Percentiles rank a stretch among this genome's conserved stretches.
Evolutionary conservation across 148 eudicot species (phyloP).

Genomic region (Linanthus parryae): DNA sequence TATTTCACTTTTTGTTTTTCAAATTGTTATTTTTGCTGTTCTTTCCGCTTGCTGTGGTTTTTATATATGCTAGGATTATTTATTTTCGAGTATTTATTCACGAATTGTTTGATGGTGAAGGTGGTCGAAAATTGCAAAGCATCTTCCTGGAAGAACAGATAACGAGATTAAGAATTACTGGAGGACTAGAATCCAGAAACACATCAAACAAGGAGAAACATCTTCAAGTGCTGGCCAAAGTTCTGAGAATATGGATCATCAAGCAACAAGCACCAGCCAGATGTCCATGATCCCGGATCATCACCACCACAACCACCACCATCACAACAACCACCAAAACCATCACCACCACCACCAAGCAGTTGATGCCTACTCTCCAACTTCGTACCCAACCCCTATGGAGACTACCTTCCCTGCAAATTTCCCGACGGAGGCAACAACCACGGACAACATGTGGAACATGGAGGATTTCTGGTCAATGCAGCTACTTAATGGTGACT

Average conservation of each 20-base stretch:
- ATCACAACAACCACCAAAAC: too few relatives aligned
- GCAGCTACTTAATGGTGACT: slow-evolving; percentile 33
- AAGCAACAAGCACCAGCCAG: slow-evolving; percentile 30
- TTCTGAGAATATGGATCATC: slow-evolving; percentile 10
- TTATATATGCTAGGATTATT: too few relatives aligned
- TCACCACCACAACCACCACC: too few relatives aligned
- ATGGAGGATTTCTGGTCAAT: slow-evolving; percentile 78
- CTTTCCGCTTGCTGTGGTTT: too few relatives aligned
- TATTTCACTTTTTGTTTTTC: too few relatives aligned
- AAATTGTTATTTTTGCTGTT: too few relatives aligned
- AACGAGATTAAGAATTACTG: too few relatives aligned
- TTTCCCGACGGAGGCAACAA: slow-evolving; percentile 22
- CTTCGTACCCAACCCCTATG: slow-evolving; percentile 9
- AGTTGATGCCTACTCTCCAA: slow-evolving; percentile 16
- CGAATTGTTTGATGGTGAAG: slow-evolving; percentile 13
- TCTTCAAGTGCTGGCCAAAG: slow-evolving; percentile 6
- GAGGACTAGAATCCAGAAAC: slow-evolving; percentile 78
- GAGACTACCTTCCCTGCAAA: slow-evolving; percentile 20
- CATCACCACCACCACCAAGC: slow-evolving; percentile 8
- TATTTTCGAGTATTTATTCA: too few relatives aligned
- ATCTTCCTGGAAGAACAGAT: slow-evolving; percentile 77
- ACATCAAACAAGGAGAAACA: slow-evolving; percentile 34
- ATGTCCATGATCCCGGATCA: slow-evolving; percentile 16
- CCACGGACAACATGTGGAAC: slow-evolving; percentile 45
- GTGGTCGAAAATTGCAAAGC: slow-evolving; percentile 84